A percentile compares a stretch with the other conserved stretches of the same genome.
phyloP scores from a whole-genome alignment of 2,329 filamentous ascomycete species.

The Penicillium sp. region DNA sequence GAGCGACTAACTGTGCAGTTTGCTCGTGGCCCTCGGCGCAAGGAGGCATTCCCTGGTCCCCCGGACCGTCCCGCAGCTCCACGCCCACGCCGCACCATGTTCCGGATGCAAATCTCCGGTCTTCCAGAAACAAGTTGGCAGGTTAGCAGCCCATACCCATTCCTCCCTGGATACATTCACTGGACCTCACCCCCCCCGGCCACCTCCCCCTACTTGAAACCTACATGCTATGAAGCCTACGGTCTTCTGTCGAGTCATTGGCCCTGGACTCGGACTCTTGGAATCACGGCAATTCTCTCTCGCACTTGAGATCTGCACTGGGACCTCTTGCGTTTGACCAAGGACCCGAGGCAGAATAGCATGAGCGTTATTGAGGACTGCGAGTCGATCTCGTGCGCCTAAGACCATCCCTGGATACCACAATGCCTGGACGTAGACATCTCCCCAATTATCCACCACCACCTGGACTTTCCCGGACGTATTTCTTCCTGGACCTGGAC shows the following conservation, averaged over 20 bases:
- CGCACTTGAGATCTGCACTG: background rate
- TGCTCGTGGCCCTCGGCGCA: constrained; percentile 80
- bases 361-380: constrained; percentile 6
- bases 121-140: constrained; percentile 99
- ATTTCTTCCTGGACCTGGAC: constrained; percentile 64
- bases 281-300: constrained; percentile 11
- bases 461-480: constrained; percentile 20
- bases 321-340: background rate
- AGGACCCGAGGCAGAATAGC: constrained; percentile 4
- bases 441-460: constrained; percentile 6
- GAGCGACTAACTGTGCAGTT: constrained; percentile 98
- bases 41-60: constrained; percentile 66
- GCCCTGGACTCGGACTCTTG: constrained; percentile 10
- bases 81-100: constrained; percentile 89
- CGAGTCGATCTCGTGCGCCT: background rate
- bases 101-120: constrained; percentile 96
- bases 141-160: constrained; percentile 71
- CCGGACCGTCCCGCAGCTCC: constrained; percentile 67
- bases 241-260: constrained; percentile 13
- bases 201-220: constrained; percentile 16
- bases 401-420: constrained; percentile 18
- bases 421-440: constrained; percentile 24
- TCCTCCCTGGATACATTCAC: constrained; percentile 33
- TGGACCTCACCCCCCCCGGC: constrained; percentile 24
- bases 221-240: constrained; percentile 16